Conservation (phyloP, 2,329 filamentous ascomycete species). For the Xylariomycetidae sp. region DNA sequence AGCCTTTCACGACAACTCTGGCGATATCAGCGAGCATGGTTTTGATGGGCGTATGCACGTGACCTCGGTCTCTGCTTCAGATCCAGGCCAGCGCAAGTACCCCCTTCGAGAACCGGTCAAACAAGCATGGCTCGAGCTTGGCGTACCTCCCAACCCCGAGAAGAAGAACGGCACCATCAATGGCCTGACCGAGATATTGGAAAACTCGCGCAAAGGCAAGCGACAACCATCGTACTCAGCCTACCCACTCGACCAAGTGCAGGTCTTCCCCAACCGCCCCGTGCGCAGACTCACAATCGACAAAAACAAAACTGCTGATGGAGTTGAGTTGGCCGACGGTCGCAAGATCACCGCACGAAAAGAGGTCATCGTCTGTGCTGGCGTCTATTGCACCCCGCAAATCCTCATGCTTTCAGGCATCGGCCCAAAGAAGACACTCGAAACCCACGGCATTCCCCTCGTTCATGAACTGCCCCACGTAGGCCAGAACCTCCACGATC, state of each 20-base stretch:
- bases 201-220: conserved; percentile 13
- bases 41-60: conserved; percentile 21
- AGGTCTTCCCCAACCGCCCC: conserved; percentile 14
- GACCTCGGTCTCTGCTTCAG: conserved; percentile 14
- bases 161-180: conserved; percentile 24
- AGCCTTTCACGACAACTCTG: conserved; percentile 18
- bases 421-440: conserved; percentile 21
- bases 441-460: conserved; percentile 28
- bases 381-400: conserved; percentile 26
- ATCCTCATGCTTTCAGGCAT: conserved; percentile 30
- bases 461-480: conserved; percentile 25
- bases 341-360: conserved; percentile 21
- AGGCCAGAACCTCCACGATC: conserved; percentile 23
- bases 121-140: conserved; percentile 26
- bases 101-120: conserved; percentile 25
- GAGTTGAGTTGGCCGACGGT: conserved; percentile 32
- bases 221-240: conserved; percentile 15
- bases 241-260: conserved; percentile 14
- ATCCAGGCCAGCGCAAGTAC: conserved; percentile 23
- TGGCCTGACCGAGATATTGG: conserved; percentile 27
- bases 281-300: conserved; percentile 12
- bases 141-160: conserved; percentile 20
- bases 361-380: conserved; percentile 28
- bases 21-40: conserved; percentile 25
- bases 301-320: conserved; percentile 28